Evolutionary conservation across 768 basidiomycete genomes (phyloP).

Genomic region (Scleroderma bovista): DNA sequence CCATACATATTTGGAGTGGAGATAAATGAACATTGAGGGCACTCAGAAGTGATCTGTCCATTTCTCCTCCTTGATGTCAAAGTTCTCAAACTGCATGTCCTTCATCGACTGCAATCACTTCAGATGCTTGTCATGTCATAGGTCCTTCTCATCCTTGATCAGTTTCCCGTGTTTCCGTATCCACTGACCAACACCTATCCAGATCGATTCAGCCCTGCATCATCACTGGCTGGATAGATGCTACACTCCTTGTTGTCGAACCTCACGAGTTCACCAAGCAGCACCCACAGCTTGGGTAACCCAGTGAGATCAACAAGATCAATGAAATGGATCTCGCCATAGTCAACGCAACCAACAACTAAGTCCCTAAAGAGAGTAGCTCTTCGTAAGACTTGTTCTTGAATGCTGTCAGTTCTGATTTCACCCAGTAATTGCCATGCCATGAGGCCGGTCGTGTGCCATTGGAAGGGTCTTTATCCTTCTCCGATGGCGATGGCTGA

Average conservation of each 20-base stretch:
- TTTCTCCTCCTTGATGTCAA: slow-evolving; percentile 73
- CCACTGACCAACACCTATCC: slow-evolving; percentile 79
- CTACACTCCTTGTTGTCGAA: slow-evolving; percentile 91
- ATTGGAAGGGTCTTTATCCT: slow-evolving; percentile 16
- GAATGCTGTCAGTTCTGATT: slow-evolving; percentile 70
- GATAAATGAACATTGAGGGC: too few relatives aligned
- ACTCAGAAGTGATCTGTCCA: slow-evolving; percentile 91
- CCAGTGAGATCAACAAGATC: slow-evolving; percentile 85
- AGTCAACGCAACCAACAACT: slow-evolving; percentile 86
- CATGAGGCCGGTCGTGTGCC: slow-evolving; percentile 36
- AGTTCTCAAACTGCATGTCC: slow-evolving; percentile 79
- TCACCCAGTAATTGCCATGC: slow-evolving; percentile 90
- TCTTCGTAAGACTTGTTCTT: slow-evolving; percentile 70
- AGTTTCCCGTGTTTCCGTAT: slow-evolving; percentile 89
- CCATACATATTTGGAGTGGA: too few relatives aligned
- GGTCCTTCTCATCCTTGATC: slow-evolving; percentile 75
- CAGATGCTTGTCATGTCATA: slow-evolving; percentile 63
- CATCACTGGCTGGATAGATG: slow-evolving; percentile 87
- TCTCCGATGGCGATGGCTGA: slow-evolving; percentile 22
- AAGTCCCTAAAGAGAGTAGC: slow-evolving; percentile 67
- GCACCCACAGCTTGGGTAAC: slow-evolving; percentile 67
- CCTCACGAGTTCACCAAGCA: slow-evolving; percentile 81
- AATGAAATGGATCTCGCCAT: slow-evolving; percentile 79
- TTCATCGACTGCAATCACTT: slow-evolving; percentile 81
- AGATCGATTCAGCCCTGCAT: slow-evolving; percentile 86